Conservation (phyloP, 2,329 filamentous ascomycete genomes). For the Triangularia setosa region DNA sequence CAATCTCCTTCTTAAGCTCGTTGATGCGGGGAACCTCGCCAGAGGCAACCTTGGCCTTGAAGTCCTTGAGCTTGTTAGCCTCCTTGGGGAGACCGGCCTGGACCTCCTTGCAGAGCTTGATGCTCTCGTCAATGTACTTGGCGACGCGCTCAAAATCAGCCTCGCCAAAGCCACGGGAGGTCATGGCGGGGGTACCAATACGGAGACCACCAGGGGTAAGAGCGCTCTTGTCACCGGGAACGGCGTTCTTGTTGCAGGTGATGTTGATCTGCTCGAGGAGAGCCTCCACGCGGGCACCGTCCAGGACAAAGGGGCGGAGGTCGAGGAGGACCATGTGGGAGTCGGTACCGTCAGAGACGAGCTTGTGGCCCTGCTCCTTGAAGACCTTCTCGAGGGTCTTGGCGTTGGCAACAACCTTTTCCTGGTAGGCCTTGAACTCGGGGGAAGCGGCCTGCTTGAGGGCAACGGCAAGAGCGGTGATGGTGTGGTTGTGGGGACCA, state of each 20-base stretch:
- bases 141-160: conserved; percentile 90
- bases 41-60: conserved; percentile 84
- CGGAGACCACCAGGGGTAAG: conserved; percentile 92
- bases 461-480: conserved; percentile 91
- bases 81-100: conserved; percentile 86
- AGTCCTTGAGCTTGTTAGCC: conserved; percentile 99
- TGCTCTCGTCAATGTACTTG: conserved; percentile 79
- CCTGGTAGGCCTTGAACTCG: conserved; percentile 92
- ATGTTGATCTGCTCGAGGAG: conserved; percentile 98
- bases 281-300: conserved; percentile 92
- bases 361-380: conserved; percentile 85
- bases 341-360: conserved; percentile 93
- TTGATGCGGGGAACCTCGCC: conserved; percentile 80
- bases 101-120: conserved; percentile 86
- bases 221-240: conserved; percentile 95
- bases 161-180: conserved; percentile 86
- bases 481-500: conserved; percentile 99
- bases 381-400: conserved; percentile 83
- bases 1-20: conserved; percentile 82
- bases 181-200: conserved; percentile 97
- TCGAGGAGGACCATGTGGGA: conserved; percentile 97
- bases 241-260: conserved; percentile 99
- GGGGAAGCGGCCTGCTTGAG: conserved; percentile 87
- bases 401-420: conserved; percentile 88
- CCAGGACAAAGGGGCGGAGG: conserved; percentile 79